Conservation (phyloP, 768 basidiomycete species). For the Dentipellis fragilis region DNA sequence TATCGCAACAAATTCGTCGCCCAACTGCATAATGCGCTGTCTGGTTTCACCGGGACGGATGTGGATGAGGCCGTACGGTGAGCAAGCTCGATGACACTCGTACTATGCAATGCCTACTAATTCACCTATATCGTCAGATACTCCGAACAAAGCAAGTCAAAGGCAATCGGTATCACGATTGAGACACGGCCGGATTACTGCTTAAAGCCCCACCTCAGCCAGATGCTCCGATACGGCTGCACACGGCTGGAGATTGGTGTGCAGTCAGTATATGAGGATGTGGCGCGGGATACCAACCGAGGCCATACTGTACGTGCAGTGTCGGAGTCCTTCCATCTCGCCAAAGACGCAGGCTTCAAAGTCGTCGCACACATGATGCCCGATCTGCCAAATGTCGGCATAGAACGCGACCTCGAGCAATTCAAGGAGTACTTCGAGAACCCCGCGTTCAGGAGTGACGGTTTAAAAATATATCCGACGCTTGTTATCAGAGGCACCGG, state of each 20-base stretch:
- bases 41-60: slow-evolving; percentile 86
- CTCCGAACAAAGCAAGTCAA: slow-evolving; percentile 95
- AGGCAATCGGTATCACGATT: slow-evolving; percentile 98
- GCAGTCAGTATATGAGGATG: slow-evolving; percentile 98
- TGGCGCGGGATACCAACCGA: slow-evolving; percentile 96
- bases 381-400: slow-evolving; percentile 93
- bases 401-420: slow-evolving; percentile 95
- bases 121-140: slow-evolving; percentile 38
- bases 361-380: slow-evolving; percentile 99
- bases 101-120: not conserved
- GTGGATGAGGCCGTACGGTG: slow-evolving; percentile 93
- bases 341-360: slow-evolving; percentile 99
- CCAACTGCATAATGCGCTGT: slow-evolving; percentile 92
- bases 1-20: slow-evolving; percentile 91
- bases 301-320: slow-evolving; percentile 98
- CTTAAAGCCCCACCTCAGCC: slow-evolving; percentile 89
- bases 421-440: slow-evolving; percentile 99
- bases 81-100: slow-evolving; percentile 5
- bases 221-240: slow-evolving; percentile 99
- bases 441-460: slow-evolving; percentile 93
- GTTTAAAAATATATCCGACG: slow-evolving; percentile 97
- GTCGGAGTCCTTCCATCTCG: slow-evolving; percentile 92
- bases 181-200: slow-evolving; percentile 99
- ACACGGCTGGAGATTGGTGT: slow-evolving; percentile 98
- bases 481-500: slow-evolving; percentile 96